Evolutionary conservation across 2,329 filamentous ascomycete species (phyloP).

Genomic region (Apiospora hydei): DNA sequence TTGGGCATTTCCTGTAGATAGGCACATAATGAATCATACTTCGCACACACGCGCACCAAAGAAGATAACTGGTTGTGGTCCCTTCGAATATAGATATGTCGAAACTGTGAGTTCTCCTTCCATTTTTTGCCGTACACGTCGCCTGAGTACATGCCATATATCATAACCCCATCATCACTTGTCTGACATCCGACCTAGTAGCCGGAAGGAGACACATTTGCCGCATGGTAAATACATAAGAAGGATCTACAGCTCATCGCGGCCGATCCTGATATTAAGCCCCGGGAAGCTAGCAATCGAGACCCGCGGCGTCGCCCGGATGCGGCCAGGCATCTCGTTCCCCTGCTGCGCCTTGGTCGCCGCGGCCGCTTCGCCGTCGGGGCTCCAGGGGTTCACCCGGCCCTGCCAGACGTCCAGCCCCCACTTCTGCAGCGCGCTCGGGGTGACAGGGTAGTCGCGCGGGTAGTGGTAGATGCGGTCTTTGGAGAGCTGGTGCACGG

Average conservation of each 20-base stretch:
- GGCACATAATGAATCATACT: neutral
- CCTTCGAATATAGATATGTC: neutral
- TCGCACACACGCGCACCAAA: neutral
- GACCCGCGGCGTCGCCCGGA: constrained; percentile 35
- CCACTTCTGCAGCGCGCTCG: constrained; percentile 43
- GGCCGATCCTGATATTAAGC: constrained; percentile 37
- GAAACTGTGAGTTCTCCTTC: neutral
- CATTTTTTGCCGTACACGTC: neutral
- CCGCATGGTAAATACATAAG: neutral
- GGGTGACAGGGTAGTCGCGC: constrained; percentile 38
- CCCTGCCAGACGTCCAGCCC: constrained; percentile 48
- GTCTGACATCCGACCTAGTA: constrained; percentile 35
- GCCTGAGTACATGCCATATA: neutral
- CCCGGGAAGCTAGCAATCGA: constrained; percentile 37
- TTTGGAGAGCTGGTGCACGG: constrained; percentile 46
- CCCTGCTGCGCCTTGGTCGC: constrained; percentile 34
- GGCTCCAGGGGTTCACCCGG: constrained; percentile 44
- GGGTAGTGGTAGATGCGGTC: constrained; percentile 47
- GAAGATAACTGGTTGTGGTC: neutral
- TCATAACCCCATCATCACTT: neutral
- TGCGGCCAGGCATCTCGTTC: constrained; percentile 34
- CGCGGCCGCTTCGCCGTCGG: constrained; percentile 34
- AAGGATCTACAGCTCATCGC: constrained; percentile 33
- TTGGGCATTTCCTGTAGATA: neutral
- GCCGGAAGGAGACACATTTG: neutral